Evolutionary conservation across 1,284 basidiomycete species (phyloP).

Genomic region (Microbotryum intermedium): DNA sequence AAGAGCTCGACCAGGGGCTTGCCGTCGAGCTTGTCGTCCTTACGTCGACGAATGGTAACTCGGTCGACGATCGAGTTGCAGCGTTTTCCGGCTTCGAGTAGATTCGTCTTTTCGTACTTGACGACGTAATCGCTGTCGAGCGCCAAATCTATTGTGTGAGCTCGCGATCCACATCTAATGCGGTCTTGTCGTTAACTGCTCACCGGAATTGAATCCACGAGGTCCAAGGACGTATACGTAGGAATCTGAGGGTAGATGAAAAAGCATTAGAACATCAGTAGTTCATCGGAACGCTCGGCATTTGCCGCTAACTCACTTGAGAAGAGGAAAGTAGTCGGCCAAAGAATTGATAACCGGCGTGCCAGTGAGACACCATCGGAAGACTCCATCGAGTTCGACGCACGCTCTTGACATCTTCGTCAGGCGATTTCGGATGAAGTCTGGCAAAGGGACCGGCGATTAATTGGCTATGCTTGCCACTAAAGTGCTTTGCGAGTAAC

Average conservation of each 20-base stretch:
- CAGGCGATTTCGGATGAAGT: slow-evolving; percentile 88
- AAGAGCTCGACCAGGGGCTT: slow-evolving; percentile 80
- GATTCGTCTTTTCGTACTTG: slow-evolving; percentile 20
- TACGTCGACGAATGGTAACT: slow-evolving; percentile 58
- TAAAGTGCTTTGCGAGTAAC: background rate
- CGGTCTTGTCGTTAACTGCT: slow-evolving; percentile 53
- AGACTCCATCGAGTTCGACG: slow-evolving; percentile 65
- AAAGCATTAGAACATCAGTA: too few species aligned
- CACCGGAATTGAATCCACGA: too few species aligned
- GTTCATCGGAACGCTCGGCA: slow-evolving; percentile 6
- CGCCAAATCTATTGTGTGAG: slow-evolving; percentile 11
- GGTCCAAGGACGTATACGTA: too few species aligned
- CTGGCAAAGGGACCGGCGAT: background rate
- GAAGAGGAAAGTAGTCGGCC: slow-evolving; percentile 75
- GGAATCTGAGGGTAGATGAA: too few species aligned
- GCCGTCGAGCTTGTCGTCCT: slow-evolving; percentile 68
- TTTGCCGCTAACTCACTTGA: slow-evolving; percentile 45
- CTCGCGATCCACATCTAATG: slow-evolving; percentile 54
- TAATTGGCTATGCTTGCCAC: background rate
- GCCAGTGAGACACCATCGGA: slow-evolving; percentile 46
- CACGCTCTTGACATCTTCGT: slow-evolving; percentile 65
- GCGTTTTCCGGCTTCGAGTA: slow-evolving; percentile 59
- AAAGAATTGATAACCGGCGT: slow-evolving; percentile 64
- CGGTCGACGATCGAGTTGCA: slow-evolving; percentile 44
- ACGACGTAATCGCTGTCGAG: background rate